These are phyloP conservation scores for Diaporthe vaccinii DNA, from an alignment of 2,329 filamentous ascomycete species.

Conservation along the genomic window DNA sequence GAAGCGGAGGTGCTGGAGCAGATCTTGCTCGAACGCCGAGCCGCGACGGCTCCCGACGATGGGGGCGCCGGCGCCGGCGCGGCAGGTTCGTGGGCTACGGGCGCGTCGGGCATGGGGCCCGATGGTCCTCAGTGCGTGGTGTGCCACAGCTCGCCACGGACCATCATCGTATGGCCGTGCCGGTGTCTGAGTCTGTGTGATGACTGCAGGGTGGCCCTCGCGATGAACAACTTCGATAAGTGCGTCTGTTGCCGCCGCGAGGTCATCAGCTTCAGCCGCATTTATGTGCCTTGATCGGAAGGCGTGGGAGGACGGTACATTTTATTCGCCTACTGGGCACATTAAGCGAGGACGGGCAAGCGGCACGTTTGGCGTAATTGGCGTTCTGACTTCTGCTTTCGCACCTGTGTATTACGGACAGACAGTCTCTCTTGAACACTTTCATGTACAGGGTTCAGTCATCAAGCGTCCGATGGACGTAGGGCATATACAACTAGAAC, in stretches of 20 bases:
- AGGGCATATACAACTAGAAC: conserved; percentile 15
- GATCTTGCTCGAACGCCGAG: conserved; percentile 67
- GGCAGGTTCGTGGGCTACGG: conserved; percentile 72
- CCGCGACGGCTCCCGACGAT: conserved; percentile 43
- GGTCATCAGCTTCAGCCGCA: conserved; percentile 88
- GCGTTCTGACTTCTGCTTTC: conserved; percentile 22
- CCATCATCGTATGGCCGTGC: conserved; percentile 96
- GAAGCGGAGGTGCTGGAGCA: conserved; percentile 73
- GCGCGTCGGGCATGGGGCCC: conserved; percentile 78
- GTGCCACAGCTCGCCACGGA: conserved; percentile 87
- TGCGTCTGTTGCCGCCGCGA: conserved; percentile 95
- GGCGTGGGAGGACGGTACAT: neutral
- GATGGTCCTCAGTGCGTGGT: conserved; percentile 90
- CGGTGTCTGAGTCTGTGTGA: conserved; percentile 95
- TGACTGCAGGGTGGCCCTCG: conserved; percentile 91
- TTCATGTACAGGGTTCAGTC: conserved; percentile 1
- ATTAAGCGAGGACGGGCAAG: conserved; percentile 32
- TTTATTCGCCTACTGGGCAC: conserved; percentile 16
- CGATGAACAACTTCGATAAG: conserved; percentile 97
- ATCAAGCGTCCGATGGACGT: neutral
- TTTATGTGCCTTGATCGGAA: conserved; percentile 81
- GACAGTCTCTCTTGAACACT: conserved; percentile 2
- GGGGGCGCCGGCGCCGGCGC: conserved; percentile 40
- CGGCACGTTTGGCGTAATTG: conserved; percentile 35
- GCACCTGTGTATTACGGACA: conserved; percentile 2